Percentiles rank a stretch among this genome's conserved stretches.
phyloP scores from a whole-genome alignment of 2,329 filamentous ascomycete genomes.

The Xylariaceae sp. region DNA sequence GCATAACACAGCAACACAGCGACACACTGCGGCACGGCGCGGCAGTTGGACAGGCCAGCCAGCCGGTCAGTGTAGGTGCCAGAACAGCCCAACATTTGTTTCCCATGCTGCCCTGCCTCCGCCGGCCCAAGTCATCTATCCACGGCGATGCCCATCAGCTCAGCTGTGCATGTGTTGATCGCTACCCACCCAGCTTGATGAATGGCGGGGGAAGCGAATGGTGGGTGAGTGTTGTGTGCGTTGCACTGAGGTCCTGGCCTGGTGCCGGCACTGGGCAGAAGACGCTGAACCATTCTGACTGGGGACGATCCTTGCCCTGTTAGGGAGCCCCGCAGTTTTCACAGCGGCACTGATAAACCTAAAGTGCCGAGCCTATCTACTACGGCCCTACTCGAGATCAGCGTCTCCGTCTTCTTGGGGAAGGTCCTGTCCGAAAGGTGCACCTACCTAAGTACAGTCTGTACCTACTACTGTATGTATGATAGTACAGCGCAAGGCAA shows the following conservation, averaged over 20 bases:
- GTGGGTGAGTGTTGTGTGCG: slow-evolving; percentile 13
- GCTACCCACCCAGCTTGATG: slow-evolving; percentile 3
- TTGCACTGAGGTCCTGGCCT: slow-evolving; percentile 12
- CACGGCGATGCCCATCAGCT: slow-evolving; percentile 9
- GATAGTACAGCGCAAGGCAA: slow-evolving; percentile 10
- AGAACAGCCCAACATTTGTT: slow-evolving; percentile 6
- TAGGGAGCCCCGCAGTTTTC: slow-evolving; percentile 15
- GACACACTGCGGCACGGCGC: slow-evolving; percentile 17
- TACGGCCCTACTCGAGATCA: not conserved
- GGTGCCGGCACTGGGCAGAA: slow-evolving; percentile 8
- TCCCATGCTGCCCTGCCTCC: not conserved
- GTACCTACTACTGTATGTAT: not conserved
- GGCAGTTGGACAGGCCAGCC: slow-evolving; percentile 7
- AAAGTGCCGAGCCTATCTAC: slow-evolving; percentile 15
- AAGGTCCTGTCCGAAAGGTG: not conserved
- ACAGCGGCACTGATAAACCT: slow-evolving; percentile 21
- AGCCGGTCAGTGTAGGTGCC: not conserved
- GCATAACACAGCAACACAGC: slow-evolving; percentile 13
- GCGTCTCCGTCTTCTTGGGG: too few relatives aligned
- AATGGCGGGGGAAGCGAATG: not conserved
- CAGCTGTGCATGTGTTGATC: slow-evolving; percentile 16
- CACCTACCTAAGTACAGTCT: not conserved
- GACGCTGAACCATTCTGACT: slow-evolving; percentile 16
- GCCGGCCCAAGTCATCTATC: not conserved
- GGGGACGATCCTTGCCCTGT: slow-evolving; percentile 13